Conservation (phyloP, 179 eudicot species). For the Beta lomatogona region DNA sequence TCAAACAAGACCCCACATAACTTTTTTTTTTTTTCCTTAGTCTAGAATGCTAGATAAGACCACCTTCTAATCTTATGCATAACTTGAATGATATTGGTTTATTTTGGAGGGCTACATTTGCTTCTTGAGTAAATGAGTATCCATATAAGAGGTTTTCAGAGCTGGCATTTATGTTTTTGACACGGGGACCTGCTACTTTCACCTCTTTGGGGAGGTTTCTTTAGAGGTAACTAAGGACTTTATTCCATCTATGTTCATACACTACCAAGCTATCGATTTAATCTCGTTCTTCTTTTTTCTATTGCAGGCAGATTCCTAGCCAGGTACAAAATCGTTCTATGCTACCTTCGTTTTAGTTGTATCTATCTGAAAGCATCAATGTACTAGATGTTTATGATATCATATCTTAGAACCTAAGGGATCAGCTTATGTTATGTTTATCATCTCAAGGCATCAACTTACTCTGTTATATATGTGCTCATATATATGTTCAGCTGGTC, state of each 20-base stretch:
- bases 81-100: conserved; percentile 76
- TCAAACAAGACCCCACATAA: too few relatives aligned
- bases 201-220: conserved; percentile 86
- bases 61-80: conserved; percentile 72
- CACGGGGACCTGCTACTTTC: conserved; percentile 91
- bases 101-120: conserved; percentile 81
- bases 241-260: conserved; percentile 84
- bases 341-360: background rate
- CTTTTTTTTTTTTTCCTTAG: too few relatives aligned
- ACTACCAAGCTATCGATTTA: conserved; percentile 56
- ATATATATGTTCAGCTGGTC: too few relatives aligned
- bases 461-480: too few relatives aligned
- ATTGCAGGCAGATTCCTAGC: conserved; percentile 76
- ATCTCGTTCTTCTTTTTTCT: conserved; percentile 71
- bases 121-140: conserved; percentile 58
- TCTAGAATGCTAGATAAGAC: conserved; percentile 56
- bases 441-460: too few relatives aligned
- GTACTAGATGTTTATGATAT: background rate
- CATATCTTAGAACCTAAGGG: background rate
- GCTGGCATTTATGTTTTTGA: conserved; percentile 90
- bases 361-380: background rate
- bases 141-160: conserved; percentile 75
- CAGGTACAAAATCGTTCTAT: conserved; percentile 49
- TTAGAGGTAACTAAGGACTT: conserved; percentile 58
- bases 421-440: too few relatives aligned